A percentile compares a stretch with the other conserved stretches of the same genome.
Conservation (phyloP, 139 green algal genomes). For the Chlorella sp. region DNA sequence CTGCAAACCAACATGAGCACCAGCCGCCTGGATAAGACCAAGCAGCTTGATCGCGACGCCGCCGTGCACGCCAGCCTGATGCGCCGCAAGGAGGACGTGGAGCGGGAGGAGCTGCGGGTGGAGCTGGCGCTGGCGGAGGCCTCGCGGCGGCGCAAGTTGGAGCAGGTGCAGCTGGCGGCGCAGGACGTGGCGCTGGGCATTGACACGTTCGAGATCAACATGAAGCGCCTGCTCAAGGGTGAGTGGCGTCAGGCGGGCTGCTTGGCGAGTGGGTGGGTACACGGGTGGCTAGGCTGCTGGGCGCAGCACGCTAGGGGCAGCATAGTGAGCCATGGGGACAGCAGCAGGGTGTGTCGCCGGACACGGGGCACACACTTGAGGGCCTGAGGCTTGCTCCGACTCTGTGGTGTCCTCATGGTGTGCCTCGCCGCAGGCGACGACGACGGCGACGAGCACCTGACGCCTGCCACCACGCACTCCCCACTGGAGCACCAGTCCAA, state of each 20-base stretch:
- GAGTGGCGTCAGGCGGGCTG: not conserved
- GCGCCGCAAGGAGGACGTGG: slow-evolving; percentile 40
- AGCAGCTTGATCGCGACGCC: slow-evolving; percentile 35
- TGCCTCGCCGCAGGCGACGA: not conserved
- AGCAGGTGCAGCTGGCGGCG: slow-evolving; percentile 25
- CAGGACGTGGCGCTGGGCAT: slow-evolving; percentile 53
- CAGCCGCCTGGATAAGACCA: slow-evolving; percentile 19
- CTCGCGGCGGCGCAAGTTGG: slow-evolving; percentile 16
- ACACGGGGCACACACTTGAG: not conserved
- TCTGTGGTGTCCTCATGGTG: not conserved
- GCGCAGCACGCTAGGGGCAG: too few species aligned
- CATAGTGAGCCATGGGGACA: too few species aligned
- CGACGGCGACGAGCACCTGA: slow-evolving; percentile 1
- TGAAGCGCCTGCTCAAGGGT: slow-evolving; percentile 49
- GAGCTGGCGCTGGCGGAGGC: slow-evolving; percentile 53
- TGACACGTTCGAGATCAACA: slow-evolving; percentile 67
- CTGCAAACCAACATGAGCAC: slow-evolving; percentile 18
- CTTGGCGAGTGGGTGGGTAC: too few species aligned
- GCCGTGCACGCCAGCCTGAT: slow-evolving; percentile 39
- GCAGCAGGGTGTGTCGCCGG: not conserved
- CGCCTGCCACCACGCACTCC: slow-evolving; percentile 12
- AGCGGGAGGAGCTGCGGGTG: slow-evolving; percentile 55
- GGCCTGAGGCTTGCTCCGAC: not conserved
- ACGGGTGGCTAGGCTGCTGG: too few species aligned
- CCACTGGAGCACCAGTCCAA: slow-evolving; percentile 45